phyloP scores from a whole-genome alignment of 192 early-diverging fungal genomes.

The Entomortierella chlamydospora region DNA sequence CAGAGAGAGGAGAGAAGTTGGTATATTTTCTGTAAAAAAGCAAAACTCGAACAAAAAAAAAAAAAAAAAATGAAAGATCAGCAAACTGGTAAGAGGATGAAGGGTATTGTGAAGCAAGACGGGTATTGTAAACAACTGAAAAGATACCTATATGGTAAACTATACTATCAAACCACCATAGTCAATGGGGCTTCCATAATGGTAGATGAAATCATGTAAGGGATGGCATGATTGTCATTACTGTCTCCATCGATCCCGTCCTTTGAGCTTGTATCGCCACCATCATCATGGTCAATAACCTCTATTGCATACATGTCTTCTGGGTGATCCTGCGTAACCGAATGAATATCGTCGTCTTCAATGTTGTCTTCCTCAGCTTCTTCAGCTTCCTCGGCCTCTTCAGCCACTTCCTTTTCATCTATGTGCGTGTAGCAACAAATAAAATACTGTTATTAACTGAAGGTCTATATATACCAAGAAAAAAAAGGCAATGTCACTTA shows the following conservation, averaged over 20 bases:
- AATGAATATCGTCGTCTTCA: constrained; percentile 1
- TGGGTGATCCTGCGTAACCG: not conserved
- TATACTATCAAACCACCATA: constrained; percentile 5
- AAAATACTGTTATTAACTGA: too few relatives aligned
- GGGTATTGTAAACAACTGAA: not conserved
- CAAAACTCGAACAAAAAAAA: not conserved
- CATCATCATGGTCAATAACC: constrained; percentile 4
- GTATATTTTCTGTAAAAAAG: not conserved
- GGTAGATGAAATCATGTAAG: constrained; percentile 12
- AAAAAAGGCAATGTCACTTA: constrained; percentile 25
- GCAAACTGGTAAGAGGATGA: not conserved
- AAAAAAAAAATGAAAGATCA: not conserved
- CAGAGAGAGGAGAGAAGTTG: too few relatives aligned
- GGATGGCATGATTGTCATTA: not conserved
- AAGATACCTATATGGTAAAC: not conserved
- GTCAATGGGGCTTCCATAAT: constrained; percentile 2
- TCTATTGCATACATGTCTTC: constrained; percentile 15
- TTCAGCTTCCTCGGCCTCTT: constrained; percentile 11
- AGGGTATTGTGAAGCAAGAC: not conserved
- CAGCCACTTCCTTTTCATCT: constrained; percentile 24
- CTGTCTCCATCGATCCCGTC: not conserved
- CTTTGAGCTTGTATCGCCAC: not conserved
- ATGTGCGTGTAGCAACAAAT: too few relatives aligned
- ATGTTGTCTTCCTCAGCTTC: constrained; percentile 1
- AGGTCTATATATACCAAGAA: too few relatives aligned